These are phyloP conservation scores for Solanum pinnatisectum DNA, from an alignment of 257 asterid genomes.

Conservation along the genomic window DNA sequence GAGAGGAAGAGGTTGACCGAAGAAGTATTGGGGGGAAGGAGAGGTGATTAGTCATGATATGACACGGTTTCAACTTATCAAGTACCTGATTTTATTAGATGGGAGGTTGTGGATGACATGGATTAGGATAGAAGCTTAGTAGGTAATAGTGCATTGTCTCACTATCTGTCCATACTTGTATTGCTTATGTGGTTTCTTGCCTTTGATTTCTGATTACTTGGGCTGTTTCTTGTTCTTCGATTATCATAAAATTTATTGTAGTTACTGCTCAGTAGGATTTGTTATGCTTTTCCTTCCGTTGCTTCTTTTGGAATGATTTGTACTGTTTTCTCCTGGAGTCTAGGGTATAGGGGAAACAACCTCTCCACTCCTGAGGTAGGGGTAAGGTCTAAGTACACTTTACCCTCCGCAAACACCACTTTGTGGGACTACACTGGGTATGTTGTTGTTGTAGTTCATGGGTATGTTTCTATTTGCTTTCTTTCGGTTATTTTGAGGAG, in stretches of 20 bases:
- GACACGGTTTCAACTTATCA: not conserved
- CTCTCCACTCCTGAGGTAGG: fast-evolving
- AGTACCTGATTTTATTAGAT: not conserved
- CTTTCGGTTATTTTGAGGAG: not conserved
- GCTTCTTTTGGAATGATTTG: not conserved
- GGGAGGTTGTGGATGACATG: not conserved
- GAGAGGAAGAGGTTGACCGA: not conserved
- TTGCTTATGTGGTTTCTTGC: not conserved
- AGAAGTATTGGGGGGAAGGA: not conserved
- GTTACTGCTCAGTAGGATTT: not conserved
- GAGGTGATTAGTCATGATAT: not conserved
- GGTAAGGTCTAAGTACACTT: not conserved
- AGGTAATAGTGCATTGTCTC: not conserved
- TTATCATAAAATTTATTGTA: not conserved
- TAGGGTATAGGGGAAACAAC: too few relatives aligned
- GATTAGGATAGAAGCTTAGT: not conserved
- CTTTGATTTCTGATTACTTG: not conserved
- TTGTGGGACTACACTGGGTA: not conserved
- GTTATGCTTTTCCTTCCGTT: not conserved
- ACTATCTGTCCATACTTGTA: not conserved
- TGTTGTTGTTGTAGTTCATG: not conserved
- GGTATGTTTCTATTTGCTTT: not conserved
- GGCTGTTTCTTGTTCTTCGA: not conserved
- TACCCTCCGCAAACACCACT: not conserved
- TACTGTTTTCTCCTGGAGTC: not conserved